Conservation (phyloP, 2,329 filamentous ascomycete genomes). For the Aspergillus aculeatinus region DNA sequence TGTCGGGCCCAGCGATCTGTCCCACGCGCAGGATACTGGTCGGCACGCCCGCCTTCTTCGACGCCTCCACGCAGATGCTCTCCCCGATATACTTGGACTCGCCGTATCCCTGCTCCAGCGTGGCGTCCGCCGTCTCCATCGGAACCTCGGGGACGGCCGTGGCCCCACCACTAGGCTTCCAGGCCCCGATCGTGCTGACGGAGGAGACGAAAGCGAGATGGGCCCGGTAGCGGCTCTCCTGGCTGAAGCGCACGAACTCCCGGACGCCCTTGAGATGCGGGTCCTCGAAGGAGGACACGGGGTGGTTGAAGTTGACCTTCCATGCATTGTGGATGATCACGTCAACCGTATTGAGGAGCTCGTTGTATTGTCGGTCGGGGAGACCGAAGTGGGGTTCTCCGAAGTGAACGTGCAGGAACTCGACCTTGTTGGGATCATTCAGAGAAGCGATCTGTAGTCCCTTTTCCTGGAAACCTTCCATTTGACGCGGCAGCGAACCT, state of each 20-base stretch:
- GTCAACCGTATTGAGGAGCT: conserved; percentile 19
- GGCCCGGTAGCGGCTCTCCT: conserved; percentile 16
- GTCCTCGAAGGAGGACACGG: conserved; percentile 31
- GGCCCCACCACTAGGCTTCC: conserved; percentile 1
- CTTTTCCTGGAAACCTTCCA: conserved; percentile 34
- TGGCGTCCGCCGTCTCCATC: neutral
- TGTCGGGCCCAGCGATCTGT: conserved; percentile 31
- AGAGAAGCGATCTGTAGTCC: conserved; percentile 27
- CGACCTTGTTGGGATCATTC: conserved; percentile 30
- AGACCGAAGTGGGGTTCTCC: conserved; percentile 28
- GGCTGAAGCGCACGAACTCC: conserved; percentile 26
- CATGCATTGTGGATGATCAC: conserved; percentile 40
- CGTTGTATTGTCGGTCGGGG: conserved; percentile 18
- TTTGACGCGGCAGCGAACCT: conserved; percentile 45
- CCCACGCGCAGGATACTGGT: conserved; percentile 30
- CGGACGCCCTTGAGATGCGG: conserved; percentile 29
- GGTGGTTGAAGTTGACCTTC: conserved; percentile 38
- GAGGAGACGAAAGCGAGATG: conserved; percentile 32
- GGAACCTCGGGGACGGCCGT: neutral
- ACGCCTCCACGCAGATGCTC: conserved; percentile 40
- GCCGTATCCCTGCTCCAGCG: conserved; percentile 38
- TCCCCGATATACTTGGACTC: conserved; percentile 41
- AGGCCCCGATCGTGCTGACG: conserved; percentile 24
- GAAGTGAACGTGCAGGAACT: conserved; percentile 33
- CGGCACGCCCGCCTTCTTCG: conserved; percentile 19